Conservation (phyloP, 495 filamentous ascomycete genomes). For the Aspergillus ostianus region DNA sequence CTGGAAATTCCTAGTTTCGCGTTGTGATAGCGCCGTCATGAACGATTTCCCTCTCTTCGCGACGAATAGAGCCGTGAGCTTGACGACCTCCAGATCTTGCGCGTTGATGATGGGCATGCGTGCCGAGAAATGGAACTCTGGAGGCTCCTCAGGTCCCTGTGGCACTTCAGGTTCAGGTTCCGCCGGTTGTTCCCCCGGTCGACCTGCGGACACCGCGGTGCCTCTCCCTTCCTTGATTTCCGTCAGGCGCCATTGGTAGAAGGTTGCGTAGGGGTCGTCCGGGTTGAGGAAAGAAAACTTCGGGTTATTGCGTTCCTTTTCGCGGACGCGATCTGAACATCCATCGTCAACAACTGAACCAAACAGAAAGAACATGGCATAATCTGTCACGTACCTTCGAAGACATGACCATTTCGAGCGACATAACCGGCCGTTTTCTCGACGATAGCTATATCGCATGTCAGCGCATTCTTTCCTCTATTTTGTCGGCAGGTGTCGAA, state of each 20-base stretch:
- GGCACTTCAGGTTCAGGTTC: constrained; percentile 62
- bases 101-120: constrained; percentile 97
- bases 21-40: constrained; percentile 82
- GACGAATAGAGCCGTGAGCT: constrained; percentile 84
- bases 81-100: constrained; percentile 90
- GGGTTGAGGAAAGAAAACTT: constrained; percentile 85
- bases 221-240: constrained; percentile 85
- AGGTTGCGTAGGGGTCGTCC: constrained; percentile 83
- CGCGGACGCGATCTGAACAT: constrained; percentile 68
- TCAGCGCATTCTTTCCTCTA: constrained; percentile 1
- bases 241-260: constrained; percentile 84
- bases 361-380: background rate
- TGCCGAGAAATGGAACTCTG: constrained; percentile 89
- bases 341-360: constrained; percentile 14
- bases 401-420: constrained; percentile 72
- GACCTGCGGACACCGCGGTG: constrained; percentile 75
- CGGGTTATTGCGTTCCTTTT: constrained; percentile 80
- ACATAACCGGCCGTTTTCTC: constrained; percentile 98
- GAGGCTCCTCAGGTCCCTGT: constrained; percentile 81
- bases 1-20: constrained; percentile 88
- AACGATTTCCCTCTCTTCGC: constrained; percentile 88
- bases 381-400: constrained; percentile 60
- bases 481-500: background rate
- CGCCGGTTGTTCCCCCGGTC: constrained; percentile 59
- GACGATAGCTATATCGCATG: constrained; percentile 57